A percentile compares a stretch with the other conserved stretches of the same genome.
Evolutionary conservation across 345 rosid genomes (phyloP).

Genomic region (Bretschneidera sinensis): DNA sequence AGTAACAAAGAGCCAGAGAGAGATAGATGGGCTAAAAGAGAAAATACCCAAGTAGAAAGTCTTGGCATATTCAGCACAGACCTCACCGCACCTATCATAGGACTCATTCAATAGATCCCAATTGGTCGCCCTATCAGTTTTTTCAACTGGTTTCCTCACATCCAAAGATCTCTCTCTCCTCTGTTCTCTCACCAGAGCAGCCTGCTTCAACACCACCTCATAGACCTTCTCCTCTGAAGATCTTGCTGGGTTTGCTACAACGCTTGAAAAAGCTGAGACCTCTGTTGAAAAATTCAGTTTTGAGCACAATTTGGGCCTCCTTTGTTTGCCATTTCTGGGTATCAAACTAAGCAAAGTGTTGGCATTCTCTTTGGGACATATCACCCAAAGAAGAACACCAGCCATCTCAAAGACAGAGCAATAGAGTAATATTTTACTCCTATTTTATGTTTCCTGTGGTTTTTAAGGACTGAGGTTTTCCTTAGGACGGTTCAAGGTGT

Average conservation of each 20-base stretch:
- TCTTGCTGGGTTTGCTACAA: constrained; percentile 29
- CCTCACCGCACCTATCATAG: constrained; percentile 52
- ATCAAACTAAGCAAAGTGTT: constrained; percentile 18
- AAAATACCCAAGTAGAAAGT: constrained; percentile 52
- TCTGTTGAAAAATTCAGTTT: constrained; percentile 4
- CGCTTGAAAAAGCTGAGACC: constrained; percentile 27
- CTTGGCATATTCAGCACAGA: constrained; percentile 58
- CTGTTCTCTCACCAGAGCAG: constrained; percentile 41
- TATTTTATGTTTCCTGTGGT: too few species aligned
- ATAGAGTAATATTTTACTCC: too few species aligned
- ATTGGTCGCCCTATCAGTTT: constrained; percentile 20
- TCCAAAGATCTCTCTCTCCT: constrained; percentile 14
- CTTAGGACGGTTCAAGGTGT: background rate
- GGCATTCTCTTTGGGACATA: constrained; percentile 38
- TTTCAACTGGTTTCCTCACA: constrained; percentile 12
- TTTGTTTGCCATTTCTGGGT: constrained; percentile 7
- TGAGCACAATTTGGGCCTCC: constrained; percentile 12
- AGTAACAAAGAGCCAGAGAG: too few species aligned
- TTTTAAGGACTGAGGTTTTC: background rate
- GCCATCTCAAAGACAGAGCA: constrained; percentile 18
- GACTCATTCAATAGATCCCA: constrained; percentile 41
- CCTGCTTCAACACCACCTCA: constrained; percentile 51
- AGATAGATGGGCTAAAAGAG: background rate
- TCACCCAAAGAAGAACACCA: constrained; percentile 38
- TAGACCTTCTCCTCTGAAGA: constrained; percentile 49